These are phyloP conservation scores for Aspergillus hiratsukae DNA, from an alignment of 2,329 filamentous ascomycete species.

Conservation along the genomic window DNA sequence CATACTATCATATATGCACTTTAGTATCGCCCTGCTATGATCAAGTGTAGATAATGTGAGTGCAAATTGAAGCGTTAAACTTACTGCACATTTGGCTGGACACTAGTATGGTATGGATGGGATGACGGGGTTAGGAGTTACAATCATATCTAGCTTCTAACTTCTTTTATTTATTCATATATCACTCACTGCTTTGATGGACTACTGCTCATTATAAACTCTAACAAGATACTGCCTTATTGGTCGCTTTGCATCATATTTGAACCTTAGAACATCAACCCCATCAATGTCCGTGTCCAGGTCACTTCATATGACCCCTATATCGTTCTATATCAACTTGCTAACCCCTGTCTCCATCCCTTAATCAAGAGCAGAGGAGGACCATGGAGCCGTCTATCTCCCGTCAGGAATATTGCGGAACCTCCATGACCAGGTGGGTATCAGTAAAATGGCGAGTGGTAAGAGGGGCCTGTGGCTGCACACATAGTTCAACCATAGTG, in stretches of 20 bases:
- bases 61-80: background rate
- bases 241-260: background rate
- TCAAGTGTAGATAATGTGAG: background rate
- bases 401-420: background rate
- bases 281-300: background rate
- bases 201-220: background rate
- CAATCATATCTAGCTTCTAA: background rate
- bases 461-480: slow-evolving; percentile 4
- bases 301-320: background rate
- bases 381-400: too few relatives aligned
- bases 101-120: too few relatives aligned
- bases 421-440: background rate
- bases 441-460: background rate
- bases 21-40: background rate
- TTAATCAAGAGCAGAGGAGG: background rate
- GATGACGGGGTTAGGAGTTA: background rate
- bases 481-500: background rate
- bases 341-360: background rate
- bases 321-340: background rate
- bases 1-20: background rate
- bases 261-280: background rate
- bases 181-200: background rate
- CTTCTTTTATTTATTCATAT: background rate
- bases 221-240: too few relatives aligned
- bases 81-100: background rate